Evolutionary conservation across 768 basidiomycete genomes (phyloP).

Genomic region (Coprinopsis marcescibilis): DNA sequence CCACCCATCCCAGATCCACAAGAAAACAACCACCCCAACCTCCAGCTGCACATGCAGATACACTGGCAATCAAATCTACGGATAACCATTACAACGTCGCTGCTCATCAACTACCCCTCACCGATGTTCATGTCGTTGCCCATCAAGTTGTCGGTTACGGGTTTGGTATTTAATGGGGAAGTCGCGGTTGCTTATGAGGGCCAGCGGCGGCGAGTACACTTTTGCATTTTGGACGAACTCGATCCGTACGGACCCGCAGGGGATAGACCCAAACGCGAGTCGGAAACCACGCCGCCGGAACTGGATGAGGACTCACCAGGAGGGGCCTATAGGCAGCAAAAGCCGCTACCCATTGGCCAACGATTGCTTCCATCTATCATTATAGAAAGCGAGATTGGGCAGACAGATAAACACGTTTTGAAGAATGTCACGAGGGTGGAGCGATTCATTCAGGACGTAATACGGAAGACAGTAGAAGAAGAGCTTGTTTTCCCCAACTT

Average conservation of each 20-base stretch:
- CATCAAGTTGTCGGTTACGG: conserved; percentile 88
- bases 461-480: conserved; percentile 91
- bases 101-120: conserved; percentile 96
- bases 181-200: conserved; percentile 91
- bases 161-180: conserved; percentile 81
- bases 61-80: conserved; percentile 86
- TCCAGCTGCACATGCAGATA: conserved; percentile 85
- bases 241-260: conserved; percentile 80
- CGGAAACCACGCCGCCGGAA: conserved; percentile 51
- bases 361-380: conserved; percentile 79
- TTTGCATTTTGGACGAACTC: conserved; percentile 84
- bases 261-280: conserved; percentile 44
- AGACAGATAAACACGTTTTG: conserved; percentile 90
- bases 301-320: conserved; percentile 49
- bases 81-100: conserved; percentile 83
- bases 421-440: conserved; percentile 96
- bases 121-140: conserved; percentile 96
- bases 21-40: conserved; percentile 50
- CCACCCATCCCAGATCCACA: conserved; percentile 18
- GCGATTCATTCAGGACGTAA: conserved; percentile 90
- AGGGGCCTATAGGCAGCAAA: conserved; percentile 39
- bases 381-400: conserved; percentile 96
- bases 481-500: conserved; percentile 97
- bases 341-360: conserved; percentile 75
- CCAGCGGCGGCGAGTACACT: conserved; percentile 69